Evolutionary conservation across 768 basidiomycete genomes (phyloP).

Genomic region (Xerocomus brunneocitrinus): DNA sequence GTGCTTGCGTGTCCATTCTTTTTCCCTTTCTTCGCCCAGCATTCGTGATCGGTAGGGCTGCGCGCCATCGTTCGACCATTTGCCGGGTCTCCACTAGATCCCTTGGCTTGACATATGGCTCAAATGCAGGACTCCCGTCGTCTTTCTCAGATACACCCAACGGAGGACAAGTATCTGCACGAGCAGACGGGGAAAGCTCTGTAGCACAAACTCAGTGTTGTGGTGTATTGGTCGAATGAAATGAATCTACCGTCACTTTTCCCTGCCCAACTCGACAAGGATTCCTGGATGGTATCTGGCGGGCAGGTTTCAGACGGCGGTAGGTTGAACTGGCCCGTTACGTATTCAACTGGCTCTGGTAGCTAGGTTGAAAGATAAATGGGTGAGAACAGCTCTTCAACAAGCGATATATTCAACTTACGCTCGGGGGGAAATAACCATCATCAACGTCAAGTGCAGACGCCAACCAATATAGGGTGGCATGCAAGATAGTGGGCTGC

Average conservation of each 20-base stretch:
- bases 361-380: conserved; percentile 12
- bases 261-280: conserved; percentile 30
- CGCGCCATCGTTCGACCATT: conserved; percentile 32
- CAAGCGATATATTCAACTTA: conserved; percentile 7
- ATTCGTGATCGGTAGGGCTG: conserved; percentile 18
- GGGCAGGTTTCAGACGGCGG: conserved; percentile 20
- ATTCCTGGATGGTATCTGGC: conserved; percentile 19
- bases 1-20: conserved; percentile 3
- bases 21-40: conserved; percentile 12
- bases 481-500: conserved; percentile 49
- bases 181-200: conserved; percentile 27
- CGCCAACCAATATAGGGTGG: conserved; percentile 52
- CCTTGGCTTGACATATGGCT: conserved; percentile 21
- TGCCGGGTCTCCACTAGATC: conserved; percentile 20
- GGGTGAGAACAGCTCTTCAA: not conserved
- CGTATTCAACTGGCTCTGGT: conserved; percentile 30
- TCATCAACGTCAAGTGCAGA: conserved; percentile 40
- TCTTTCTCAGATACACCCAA: conserved; percentile 22
- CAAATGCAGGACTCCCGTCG: not conserved
- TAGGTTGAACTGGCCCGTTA: conserved; percentile 26
- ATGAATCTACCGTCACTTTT: conserved; percentile 25
- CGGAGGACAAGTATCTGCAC: conserved; percentile 6
- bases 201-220: not conserved
- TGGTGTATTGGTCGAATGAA: not conserved
- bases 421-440: conserved; percentile 25